phyloP scores from a whole-genome alignment of 2,329 filamentous ascomycete genomes.

The Monilinia polystroma region DNA sequence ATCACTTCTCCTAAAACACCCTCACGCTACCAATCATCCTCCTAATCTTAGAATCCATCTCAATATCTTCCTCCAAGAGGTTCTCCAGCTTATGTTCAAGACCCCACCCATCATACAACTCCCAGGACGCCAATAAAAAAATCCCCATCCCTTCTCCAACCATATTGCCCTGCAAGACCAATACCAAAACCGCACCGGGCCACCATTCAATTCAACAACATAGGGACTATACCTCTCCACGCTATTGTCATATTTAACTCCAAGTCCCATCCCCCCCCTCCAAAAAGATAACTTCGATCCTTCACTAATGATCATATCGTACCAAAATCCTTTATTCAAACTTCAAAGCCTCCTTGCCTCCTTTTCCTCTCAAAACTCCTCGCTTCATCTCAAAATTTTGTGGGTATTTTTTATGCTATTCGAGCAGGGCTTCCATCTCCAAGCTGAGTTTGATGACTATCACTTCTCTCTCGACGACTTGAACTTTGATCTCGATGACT shows the following conservation, averaged over 20 bases:
- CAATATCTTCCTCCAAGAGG: neutral
- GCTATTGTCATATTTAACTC: constrained; percentile 20
- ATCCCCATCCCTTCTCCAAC: constrained; percentile 10
- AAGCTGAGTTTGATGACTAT: constrained; percentile 29
- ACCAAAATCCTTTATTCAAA: constrained; percentile 23
- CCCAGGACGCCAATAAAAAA: constrained; percentile 10
- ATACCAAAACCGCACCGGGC: constrained; percentile 4
- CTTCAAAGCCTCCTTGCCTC: neutral
- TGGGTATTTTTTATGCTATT: constrained; percentile 9
- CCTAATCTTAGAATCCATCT: neutral
- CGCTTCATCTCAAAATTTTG: neutral
- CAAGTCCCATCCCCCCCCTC: neutral
- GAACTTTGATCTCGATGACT: constrained; percentile 29
- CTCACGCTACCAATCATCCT: neutral
- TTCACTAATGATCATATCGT: constrained; percentile 7
- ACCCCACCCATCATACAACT: constrained; percentile 10
- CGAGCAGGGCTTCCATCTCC: constrained; percentile 23
- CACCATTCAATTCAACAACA: constrained; percentile 16
- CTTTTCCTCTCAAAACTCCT: constrained; percentile 4
- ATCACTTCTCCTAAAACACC: neutral
- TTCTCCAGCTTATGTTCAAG: constrained; percentile 16
- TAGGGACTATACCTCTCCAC: constrained; percentile 12
- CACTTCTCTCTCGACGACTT: constrained; percentile 26
- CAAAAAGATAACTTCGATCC: neutral
- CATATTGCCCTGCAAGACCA: constrained; percentile 10